Evolutionary conservation across 2,329 filamentous ascomycete genomes (phyloP).

Genomic region (Penicillium sp.): DNA sequence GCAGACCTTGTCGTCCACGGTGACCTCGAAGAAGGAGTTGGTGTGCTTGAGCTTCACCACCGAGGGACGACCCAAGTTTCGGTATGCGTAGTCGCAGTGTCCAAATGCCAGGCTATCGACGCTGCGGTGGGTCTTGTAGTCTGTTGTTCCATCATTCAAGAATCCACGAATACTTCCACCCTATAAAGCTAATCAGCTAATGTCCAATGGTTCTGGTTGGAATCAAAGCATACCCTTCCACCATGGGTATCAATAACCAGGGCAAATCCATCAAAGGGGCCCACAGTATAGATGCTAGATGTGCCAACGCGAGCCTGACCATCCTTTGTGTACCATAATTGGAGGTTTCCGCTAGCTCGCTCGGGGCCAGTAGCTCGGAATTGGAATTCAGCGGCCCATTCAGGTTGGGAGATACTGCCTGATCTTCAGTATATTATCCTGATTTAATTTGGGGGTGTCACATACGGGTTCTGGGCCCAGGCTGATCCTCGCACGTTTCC

Average conservation of each 20-base stretch:
- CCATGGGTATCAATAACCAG: conserved; percentile 84
- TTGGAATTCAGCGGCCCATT: conserved; percentile 81
- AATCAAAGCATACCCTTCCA: conserved; percentile 53
- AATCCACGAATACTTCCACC: conserved; percentile 87
- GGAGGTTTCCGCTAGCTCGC: conserved; percentile 81
- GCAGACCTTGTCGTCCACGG: conserved; percentile 76
- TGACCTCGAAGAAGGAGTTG: conserved; percentile 68
- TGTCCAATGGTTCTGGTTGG: not conserved
- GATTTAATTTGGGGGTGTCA: conserved; percentile 3
- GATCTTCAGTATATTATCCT: conserved; percentile 9
- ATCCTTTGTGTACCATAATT: conserved; percentile 84
- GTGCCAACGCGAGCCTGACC: conserved; percentile 66
- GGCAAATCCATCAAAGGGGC: conserved; percentile 85
- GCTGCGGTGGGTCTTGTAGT: conserved; percentile 73
- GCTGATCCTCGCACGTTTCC: conserved; percentile 81
- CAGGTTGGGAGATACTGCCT: conserved; percentile 51
- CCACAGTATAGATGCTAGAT: conserved; percentile 79
- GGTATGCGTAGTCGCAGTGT: conserved; percentile 86
- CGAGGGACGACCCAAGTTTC: conserved; percentile 84
- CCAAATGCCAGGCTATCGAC: conserved; percentile 89
- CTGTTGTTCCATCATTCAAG: conserved; percentile 83
- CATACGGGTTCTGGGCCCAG: conserved; percentile 68
- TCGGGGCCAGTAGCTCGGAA: conserved; percentile 88
- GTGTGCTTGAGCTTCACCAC: conserved; percentile 74
- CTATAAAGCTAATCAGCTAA: conserved; percentile 27